Percentiles rank a stretch among this genome's conserved stretches.
Evolutionary conservation across 768 basidiomycete species (phyloP).

Genomic region (Tulasnella sp.): DNA sequence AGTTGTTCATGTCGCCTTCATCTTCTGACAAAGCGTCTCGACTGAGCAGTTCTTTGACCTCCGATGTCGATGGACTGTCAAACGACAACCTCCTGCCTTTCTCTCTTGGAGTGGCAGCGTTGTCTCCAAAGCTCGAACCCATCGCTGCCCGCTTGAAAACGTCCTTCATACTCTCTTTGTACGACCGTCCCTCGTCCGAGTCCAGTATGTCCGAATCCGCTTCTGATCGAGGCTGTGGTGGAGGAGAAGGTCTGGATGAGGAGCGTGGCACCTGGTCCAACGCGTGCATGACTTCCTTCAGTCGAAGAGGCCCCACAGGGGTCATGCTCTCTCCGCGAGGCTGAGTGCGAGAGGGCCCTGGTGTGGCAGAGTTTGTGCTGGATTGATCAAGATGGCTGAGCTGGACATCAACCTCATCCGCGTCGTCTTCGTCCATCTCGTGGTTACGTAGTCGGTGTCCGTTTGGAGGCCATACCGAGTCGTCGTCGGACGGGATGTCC

Average conservation of each 20-base stretch:
- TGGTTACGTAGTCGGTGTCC: neutral
- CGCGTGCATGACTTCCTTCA: neutral
- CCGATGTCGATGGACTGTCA: neutral
- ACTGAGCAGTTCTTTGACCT: neutral
- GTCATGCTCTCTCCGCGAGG: neutral
- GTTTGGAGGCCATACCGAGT: conserved; percentile 7
- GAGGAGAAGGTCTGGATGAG: neutral
- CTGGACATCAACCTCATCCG: neutral
- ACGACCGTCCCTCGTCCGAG: neutral
- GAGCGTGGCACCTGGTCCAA: neutral
- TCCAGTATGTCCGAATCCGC: conserved; percentile 12
- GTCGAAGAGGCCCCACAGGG: neutral
- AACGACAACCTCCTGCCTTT: neutral
- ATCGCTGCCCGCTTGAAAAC: no score
- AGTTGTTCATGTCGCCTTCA: neutral
- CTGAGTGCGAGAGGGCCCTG: conserved; percentile 5
- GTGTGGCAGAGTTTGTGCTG: conserved; percentile 6
- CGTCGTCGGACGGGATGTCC: conserved; percentile 1
- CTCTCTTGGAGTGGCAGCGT: no score
- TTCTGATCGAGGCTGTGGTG: conserved; percentile 4
- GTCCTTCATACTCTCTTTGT: no score
- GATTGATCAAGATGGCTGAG: neutral
- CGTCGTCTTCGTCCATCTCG: neutral
- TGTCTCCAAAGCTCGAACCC: no score
- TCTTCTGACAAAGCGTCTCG: neutral